Conservation (phyloP, 768 basidiomycete genomes). For the Leccinum incarnatum region DNA sequence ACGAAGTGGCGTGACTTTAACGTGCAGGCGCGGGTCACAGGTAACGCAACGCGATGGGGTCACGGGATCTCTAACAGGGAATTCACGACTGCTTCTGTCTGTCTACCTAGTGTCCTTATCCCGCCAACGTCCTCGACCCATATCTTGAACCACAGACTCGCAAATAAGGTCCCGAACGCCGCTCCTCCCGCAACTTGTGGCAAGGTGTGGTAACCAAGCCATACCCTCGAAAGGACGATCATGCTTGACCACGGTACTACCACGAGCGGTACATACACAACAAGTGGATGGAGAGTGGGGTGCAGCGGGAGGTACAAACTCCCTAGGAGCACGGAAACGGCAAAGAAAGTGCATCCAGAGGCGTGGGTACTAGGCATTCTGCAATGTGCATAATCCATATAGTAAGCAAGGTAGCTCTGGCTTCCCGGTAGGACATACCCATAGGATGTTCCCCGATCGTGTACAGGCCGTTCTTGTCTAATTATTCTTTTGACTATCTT, state of each 20-base stretch:
- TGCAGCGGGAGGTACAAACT: conserved; percentile 59
- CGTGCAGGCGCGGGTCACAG: conserved; percentile 21
- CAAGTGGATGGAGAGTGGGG: conserved; percentile 42
- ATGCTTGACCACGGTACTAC: conserved; percentile 52
- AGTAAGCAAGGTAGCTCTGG: background rate
- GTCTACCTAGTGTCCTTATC: conserved; percentile 20
- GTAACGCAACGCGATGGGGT: conserved; percentile 21
- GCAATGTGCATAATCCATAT: background rate
- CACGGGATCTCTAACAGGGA: conserved; percentile 14
- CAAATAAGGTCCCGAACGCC: conserved; percentile 52
- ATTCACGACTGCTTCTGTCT: conserved; percentile 9
- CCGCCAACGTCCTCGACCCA: conserved; percentile 42
- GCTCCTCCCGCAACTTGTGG: conserved; percentile 63
- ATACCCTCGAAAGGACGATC: conserved; percentile 63
- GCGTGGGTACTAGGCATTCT: conserved; percentile 89
- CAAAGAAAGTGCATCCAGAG: conserved; percentile 63
- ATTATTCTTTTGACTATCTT: conserved; percentile 61
- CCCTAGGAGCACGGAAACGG: conserved; percentile 57
- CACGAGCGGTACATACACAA: conserved; percentile 40
- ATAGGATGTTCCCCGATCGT: conserved; percentile 52
- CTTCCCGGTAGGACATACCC: conserved; percentile 49
- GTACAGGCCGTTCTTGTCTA: conserved; percentile 60
- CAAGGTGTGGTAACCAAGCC: conserved; percentile 77
- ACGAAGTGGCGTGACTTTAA: conserved; percentile 16
- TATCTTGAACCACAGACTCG: conserved; percentile 52